phyloP scores from a whole-genome alignment of 768 basidiomycete genomes.

The Rhizopogon roseolus region DNA sequence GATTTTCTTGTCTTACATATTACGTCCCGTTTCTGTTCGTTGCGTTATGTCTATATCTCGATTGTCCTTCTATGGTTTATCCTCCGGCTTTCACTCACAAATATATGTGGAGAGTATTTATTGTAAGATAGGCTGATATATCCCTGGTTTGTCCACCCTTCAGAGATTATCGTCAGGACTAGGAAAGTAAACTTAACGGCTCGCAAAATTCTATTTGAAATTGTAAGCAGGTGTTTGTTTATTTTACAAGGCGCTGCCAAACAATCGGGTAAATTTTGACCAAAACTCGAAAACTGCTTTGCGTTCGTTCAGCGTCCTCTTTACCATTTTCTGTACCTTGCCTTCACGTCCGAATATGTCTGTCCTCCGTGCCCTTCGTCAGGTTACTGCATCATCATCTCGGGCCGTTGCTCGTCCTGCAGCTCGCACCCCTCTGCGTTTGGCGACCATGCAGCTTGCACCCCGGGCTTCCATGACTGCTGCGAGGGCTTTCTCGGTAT shows the following conservation, averaged over 20 bases:
- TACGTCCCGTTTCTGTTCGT: not conserved
- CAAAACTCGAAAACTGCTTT: not conserved
- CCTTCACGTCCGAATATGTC: constrained; percentile 42
- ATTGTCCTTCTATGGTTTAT: constrained; percentile 3
- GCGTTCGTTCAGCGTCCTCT: not conserved
- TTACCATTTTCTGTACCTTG: constrained; percentile 3
- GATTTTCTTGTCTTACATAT: not conserved
- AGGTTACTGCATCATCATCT: constrained; percentile 42
- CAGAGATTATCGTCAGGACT: too few species aligned
- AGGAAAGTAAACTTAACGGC: not conserved
- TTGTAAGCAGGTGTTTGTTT: constrained; percentile 20
- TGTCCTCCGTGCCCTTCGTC: constrained; percentile 56
- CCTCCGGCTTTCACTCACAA: constrained; percentile 2
- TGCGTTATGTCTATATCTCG: not conserved
- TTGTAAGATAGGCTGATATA: constrained; percentile 3
- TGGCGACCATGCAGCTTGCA: constrained; percentile 2
- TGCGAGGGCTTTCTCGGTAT: constrained; percentile 36
- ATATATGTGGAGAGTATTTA: not conserved
- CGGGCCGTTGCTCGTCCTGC: constrained; percentile 27
- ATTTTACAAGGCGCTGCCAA: constrained; percentile 27
- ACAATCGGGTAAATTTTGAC: constrained; percentile 25
- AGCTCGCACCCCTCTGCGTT: constrained; percentile 14
- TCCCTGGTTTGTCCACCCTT: too few species aligned
- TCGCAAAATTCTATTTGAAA: not conserved
- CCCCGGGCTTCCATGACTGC: constrained; percentile 18